These are phyloP conservation scores for Saccharomycopsis fodiens DNA, from an alignment of 805 yeast genomes.

Conservation along the genomic window DNA sequence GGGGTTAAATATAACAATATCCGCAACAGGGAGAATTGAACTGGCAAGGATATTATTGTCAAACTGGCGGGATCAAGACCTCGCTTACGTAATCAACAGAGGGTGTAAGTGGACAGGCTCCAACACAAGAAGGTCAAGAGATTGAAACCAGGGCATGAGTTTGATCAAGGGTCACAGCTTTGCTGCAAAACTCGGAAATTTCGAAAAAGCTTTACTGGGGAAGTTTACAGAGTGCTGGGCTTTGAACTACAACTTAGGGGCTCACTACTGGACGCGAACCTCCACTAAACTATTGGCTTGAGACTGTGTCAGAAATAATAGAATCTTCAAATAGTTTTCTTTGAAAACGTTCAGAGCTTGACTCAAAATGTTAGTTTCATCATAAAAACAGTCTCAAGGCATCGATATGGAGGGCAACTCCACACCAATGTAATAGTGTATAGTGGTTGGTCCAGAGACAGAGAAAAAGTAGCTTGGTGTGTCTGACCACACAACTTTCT, in stretches of 20 bases:
- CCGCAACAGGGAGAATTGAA: neutral
- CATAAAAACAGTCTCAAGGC: conserved; percentile 13
- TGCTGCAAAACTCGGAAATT: too few relatives aligned
- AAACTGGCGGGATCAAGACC: neutral
- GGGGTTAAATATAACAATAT: neutral
- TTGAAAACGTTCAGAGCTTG: conserved; percentile 20
- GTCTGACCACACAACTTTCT: conserved; percentile 14
- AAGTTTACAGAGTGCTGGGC: too few relatives aligned
- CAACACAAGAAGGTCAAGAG: too few relatives aligned
- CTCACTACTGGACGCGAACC: too few relatives aligned
- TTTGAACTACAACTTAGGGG: too few relatives aligned
- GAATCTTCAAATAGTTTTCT: conserved; percentile 15
- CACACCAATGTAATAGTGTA: neutral
- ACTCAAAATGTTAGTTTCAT: conserved; percentile 21
- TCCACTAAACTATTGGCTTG: too few relatives aligned
- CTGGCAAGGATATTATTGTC: neutral
- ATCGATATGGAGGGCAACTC: neutral
- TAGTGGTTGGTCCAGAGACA: neutral
- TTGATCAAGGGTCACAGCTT: too few relatives aligned
- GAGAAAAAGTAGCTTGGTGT: conserved; percentile 12
- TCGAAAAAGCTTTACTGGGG: too few relatives aligned
- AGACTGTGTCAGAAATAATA: conserved; percentile 15
- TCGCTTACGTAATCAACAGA: too few relatives aligned
- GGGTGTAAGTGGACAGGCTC: too few relatives aligned
- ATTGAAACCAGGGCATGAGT: too few relatives aligned